phyloP scores from a whole-genome alignment of 116 monocot species.

The Posidonia oceanica region DNA sequence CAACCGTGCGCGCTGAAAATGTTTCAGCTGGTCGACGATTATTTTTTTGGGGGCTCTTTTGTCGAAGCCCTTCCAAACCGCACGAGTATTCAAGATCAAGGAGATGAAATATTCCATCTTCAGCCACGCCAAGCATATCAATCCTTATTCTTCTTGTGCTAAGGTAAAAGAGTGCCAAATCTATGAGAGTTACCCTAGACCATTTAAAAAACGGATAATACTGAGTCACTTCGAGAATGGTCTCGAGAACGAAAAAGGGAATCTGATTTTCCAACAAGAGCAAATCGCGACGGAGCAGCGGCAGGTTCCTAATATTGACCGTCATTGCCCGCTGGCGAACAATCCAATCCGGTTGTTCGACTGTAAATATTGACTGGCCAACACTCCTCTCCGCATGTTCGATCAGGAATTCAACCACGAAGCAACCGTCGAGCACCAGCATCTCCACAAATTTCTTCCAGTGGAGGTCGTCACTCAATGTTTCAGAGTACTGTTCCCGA shows the following conservation, averaged over 20 bases:
- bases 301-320: neutral
- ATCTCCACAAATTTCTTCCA: slow-evolving; percentile 14
- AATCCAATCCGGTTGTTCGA: no score
- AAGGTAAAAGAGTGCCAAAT: neutral
- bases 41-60: slow-evolving; percentile 2
- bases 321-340: no score
- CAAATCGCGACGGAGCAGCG: slow-evolving; percentile 15
- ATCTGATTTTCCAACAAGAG: slow-evolving; percentile 42
- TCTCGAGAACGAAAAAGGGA: slow-evolving; percentile 22
- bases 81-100: no score
- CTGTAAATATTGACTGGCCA: no score
- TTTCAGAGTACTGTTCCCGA: slow-evolving; percentile 7
- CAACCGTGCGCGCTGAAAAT: no score
- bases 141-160: no score
- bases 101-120: no score
- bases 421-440: slow-evolving; percentile 33
- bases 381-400: neutral
- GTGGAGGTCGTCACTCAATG: neutral
- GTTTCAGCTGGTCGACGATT: no score
- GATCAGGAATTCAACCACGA: slow-evolving; percentile 16
- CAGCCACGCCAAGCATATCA: no score
- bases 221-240: neutral
- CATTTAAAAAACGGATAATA: no score
- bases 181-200: neutral
- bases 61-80: slow-evolving; percentile 1